phyloP scores from a whole-genome alignment of 768 basidiomycete genomes.

The Agaricus sinodeliciosus region DNA sequence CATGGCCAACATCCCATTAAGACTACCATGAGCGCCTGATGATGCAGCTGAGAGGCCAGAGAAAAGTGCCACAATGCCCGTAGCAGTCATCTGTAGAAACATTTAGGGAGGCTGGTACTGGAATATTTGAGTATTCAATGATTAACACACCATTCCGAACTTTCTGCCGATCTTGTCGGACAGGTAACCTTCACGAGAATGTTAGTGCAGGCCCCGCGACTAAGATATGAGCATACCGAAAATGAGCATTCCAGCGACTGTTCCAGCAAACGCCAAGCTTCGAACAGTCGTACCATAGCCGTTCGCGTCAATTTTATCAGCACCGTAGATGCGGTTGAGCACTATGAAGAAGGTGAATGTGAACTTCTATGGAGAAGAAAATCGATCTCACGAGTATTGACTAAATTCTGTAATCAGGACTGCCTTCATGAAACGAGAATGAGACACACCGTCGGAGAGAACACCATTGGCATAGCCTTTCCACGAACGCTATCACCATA shows the following conservation, averaged over 20 bases:
- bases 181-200: slow-evolving; percentile 41
- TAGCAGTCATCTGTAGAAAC: slow-evolving; percentile 60
- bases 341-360: slow-evolving; percentile 32
- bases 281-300: slow-evolving; percentile 60
- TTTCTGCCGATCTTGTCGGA: slow-evolving; percentile 86
- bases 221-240: slow-evolving; percentile 41
- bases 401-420: slow-evolving; percentile 25
- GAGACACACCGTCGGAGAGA: slow-evolving; percentile 63
- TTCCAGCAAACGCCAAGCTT: slow-evolving; percentile 78
- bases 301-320: slow-evolving; percentile 37
- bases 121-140: neutral
- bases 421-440: neutral
- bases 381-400: slow-evolving; percentile 53
- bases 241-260: slow-evolving; percentile 75
- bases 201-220: neutral
- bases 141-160: slow-evolving; percentile 70
- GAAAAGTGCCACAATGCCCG: slow-evolving; percentile 80
- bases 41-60: slow-evolving; percentile 79
- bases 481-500: slow-evolving; percentile 4
- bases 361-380: neutral
- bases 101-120: neutral
- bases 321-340: slow-evolving; percentile 63
- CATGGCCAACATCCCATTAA: slow-evolving; percentile 71
- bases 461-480: slow-evolving; percentile 77
- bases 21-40: slow-evolving; percentile 64